These are phyloP conservation scores for Kuraishia ogatae DNA, from an alignment of 805 yeast species.

Conservation along the genomic window DNA sequence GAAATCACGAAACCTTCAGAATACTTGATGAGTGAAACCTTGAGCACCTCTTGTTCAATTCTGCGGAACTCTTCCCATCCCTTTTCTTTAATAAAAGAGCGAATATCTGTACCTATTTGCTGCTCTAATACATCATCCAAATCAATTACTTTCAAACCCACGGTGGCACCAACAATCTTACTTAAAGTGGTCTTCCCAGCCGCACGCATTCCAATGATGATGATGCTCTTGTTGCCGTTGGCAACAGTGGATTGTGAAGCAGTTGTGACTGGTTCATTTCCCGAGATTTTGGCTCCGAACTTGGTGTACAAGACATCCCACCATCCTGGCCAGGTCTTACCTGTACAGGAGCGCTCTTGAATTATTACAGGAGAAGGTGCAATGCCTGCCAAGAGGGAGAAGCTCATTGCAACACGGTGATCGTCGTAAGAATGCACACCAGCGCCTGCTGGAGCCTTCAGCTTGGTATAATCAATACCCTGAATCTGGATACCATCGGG, in stretches of 20 bases:
- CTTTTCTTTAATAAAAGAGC: conserved; percentile 46
- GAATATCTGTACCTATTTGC: conserved; percentile 40
- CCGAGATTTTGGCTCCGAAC: conserved; percentile 60
- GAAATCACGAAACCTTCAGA: conserved; percentile 60
- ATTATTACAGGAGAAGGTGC: conserved; percentile 52
- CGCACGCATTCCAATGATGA: conserved; percentile 95
- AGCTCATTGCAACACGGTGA: conserved; percentile 97
- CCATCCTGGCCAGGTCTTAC: conserved; percentile 99
- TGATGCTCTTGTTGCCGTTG: conserved; percentile 48
- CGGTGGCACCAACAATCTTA: conserved; percentile 60
- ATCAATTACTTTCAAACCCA: conserved; percentile 67
- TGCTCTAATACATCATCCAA: conserved; percentile 67
- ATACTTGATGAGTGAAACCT: conserved; percentile 33
- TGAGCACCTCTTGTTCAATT: conserved; percentile 50
- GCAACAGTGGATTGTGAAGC: conserved; percentile 11
- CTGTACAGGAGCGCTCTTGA: conserved; percentile 85
- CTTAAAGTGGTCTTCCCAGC: conserved; percentile 91
- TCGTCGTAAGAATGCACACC: conserved; percentile 85
- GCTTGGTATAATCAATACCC: conserved; percentile 47
- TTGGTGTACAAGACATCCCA: conserved; percentile 84
- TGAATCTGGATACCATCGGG: conserved; percentile 88
- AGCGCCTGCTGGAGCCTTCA: conserved; percentile 47
- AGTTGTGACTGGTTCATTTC: conserved; percentile 44
- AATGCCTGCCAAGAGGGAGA: conserved; percentile 79
- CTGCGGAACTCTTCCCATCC: conserved; percentile 90